Conservation (phyloP, 2,329 filamentous ascomycete genomes). For the Aspergillus proliferans region DNA sequence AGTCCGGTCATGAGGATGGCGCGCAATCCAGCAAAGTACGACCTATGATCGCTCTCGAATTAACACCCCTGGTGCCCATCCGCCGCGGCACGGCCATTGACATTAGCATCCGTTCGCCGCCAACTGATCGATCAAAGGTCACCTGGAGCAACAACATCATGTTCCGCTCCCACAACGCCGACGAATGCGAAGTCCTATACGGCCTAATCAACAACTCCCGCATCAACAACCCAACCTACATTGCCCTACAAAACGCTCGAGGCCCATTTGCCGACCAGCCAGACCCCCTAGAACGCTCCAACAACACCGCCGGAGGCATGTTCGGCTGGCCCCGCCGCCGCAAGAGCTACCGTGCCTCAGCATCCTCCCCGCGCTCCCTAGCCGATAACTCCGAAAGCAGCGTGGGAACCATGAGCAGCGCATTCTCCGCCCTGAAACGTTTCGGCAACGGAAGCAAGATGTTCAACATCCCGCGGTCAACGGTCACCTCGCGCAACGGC, state of each 20-base stretch:
- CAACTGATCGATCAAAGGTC: slow-evolving; percentile 65
- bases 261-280: slow-evolving; percentile 51
- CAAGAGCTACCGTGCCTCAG: slow-evolving; percentile 52
- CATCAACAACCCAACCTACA: slow-evolving; percentile 88
- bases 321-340: slow-evolving; percentile 48
- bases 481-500: slow-evolving; percentile 54
- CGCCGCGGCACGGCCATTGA: slow-evolving; percentile 87
- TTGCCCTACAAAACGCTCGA: slow-evolving; percentile 67
- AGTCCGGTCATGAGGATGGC: slow-evolving; percentile 14
- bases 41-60: slow-evolving; percentile 65
- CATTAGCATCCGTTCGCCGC: slow-evolving; percentile 85
- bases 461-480: slow-evolving; percentile 79
- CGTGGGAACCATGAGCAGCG: slow-evolving; percentile 68
- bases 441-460: slow-evolving; percentile 66
- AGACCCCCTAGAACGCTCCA: slow-evolving; percentile 43
- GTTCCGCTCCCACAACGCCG: slow-evolving; percentile 71
- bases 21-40: slow-evolving; percentile 23
- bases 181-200: slow-evolving; percentile 78
- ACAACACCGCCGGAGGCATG: slow-evolving; percentile 34
- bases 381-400: slow-evolving; percentile 66
- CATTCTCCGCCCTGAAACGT: slow-evolving; percentile 69
- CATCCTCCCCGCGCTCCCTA: slow-evolving; percentile 48
- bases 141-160: slow-evolving; percentile 72
- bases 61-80: slow-evolving; percentile 86
- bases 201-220: slow-evolving; percentile 79